Evolutionary conservation across 2,329 filamentous ascomycete genomes (phyloP), one percentile per base, ranked within the genome.

Genomic region (Sodiomyces alkalinus): DNA sequence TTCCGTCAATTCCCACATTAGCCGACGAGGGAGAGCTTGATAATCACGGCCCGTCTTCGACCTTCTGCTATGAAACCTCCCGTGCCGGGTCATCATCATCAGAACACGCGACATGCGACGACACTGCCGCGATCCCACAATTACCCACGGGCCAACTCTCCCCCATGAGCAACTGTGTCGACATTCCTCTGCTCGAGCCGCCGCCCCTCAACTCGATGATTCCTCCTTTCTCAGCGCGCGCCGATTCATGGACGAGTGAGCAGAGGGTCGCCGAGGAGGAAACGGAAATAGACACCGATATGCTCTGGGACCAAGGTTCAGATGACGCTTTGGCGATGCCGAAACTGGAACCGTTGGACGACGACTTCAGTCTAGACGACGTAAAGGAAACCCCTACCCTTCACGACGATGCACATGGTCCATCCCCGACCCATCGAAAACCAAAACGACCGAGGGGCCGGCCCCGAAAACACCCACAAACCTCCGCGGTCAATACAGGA

Each of bases 391-490:
- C 51, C 4, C 55, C 57, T 4, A 43, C 17, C 33, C 33, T 9
- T 25, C 18, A 16, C 10, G 7, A 10, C 9, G 27, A 31, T 10
- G 12, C 20, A 17, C 13, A 19, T 38, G n/a, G 15, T n/a, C 9
- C 4, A 37, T 34, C 23, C 35, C 33, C 12, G 33, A 33, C 46
- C 2, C 45, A 53, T 16, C 39, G 51, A 13, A 68, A 68, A 39
- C 46, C 51, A 20, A 78, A 77, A 53, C 63, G 77, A 43, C 76
- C 76, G 41, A 70, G 85, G 44, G 85, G 85, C 19, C 68, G 85
- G 30, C 85, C 85, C 28, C 68, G 83, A 51, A 92, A 92, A 56
- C 74, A 85, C 41, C 79, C 81, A 21, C 56, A 79, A 12, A 64
- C 64, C 6, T 65, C 72, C 1, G 62, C 67, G 19, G 45, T 58